These are phyloP conservation scores for Zarea fungicola DNA, from an alignment of 2,329 filamentous ascomycete genomes.

Conservation along the genomic window DNA sequence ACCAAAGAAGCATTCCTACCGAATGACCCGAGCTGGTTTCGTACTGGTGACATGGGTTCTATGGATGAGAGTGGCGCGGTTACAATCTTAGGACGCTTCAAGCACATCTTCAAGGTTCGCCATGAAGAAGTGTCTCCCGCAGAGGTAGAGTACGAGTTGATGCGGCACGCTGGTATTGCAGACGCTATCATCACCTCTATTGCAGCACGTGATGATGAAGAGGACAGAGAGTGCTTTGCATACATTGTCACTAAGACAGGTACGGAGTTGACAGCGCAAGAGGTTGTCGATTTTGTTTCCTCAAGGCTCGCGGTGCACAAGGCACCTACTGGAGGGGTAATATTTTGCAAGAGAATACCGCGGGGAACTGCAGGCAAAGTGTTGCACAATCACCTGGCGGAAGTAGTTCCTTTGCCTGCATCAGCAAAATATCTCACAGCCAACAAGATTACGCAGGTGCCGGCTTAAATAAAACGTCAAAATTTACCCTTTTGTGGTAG, in stretches of 20 bases:
- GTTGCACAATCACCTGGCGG: neutral
- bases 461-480: no score
- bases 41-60: conserved; percentile 3
- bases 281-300: conserved; percentile 2
- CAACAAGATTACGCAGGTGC: no score
- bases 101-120: conserved; percentile 10
- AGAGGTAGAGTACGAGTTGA: conserved; percentile 6
- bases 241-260: neutral
- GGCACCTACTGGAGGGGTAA: conserved; percentile 1
- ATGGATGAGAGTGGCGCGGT: neutral
- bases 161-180: neutral
- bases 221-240: conserved; percentile 5
- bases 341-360: conserved; percentile 2
- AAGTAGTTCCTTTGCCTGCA: neutral
- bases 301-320: conserved; percentile 4
- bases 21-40: neutral
- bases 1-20: neutral
- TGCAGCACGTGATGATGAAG: neutral
- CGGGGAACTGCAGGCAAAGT: conserved; percentile 3
- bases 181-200: neutral
- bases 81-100: conserved; percentile 5
- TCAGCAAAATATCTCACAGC: neutral
- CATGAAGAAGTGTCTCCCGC: conserved; percentile 1
- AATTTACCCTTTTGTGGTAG: no score
- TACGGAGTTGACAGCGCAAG: conserved; percentile 2